Base-by-base conservation (phyloP, 805 yeast genomes). In the Scheffersomyces amazonensis region DNA sequence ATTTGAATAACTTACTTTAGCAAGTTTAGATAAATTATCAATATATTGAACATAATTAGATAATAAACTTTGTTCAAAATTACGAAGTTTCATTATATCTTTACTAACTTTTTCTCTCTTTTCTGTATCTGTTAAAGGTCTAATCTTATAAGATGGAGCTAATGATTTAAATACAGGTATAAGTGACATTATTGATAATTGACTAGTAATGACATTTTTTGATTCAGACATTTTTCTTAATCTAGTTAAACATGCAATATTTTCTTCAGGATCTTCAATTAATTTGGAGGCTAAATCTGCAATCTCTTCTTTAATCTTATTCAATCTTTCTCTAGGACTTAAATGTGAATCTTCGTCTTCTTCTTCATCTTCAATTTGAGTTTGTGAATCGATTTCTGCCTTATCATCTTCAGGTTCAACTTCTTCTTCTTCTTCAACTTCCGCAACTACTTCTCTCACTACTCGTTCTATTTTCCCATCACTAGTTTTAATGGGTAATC, bases 211-310 rank as follows among this genome's bases (percentile, higher is more conserved):
- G 39, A 76, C 68, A 48, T 83, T 81, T 48, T 73, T 75, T 2
- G 93, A 82, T 40, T 68, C 73, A 0, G 87, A 71, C 88, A 85
- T 83, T 48, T 74, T 78, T 37, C 86, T 66, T 35, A 86, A 69
- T 54, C 90, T 77, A 2, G 84, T 73, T 10, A 90, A 66, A 20
- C 79, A 68, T 11, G 75, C 55, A 6, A 83, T 71, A 52, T 90
- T 77, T 52, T 87, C 96, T 58, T 93, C 98, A 5, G 98, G 96
- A 41, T 87, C 87, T 56, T 89, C 95, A 51, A 80, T 80, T 24
- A 91, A 63, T 30, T 75, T 75, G 28, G 87, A 85, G 1, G 95
- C 96, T 34, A 83, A 60, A 15, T 76, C 80, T 0, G 98, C 96
- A 30, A 93, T 76, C 39, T 85, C 87, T 62, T 89, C 97, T 52